Base-by-base conservation (phyloP, 495 filamentous ascomycete genomes). In the Diplogelasinospora grovesii region DNA sequence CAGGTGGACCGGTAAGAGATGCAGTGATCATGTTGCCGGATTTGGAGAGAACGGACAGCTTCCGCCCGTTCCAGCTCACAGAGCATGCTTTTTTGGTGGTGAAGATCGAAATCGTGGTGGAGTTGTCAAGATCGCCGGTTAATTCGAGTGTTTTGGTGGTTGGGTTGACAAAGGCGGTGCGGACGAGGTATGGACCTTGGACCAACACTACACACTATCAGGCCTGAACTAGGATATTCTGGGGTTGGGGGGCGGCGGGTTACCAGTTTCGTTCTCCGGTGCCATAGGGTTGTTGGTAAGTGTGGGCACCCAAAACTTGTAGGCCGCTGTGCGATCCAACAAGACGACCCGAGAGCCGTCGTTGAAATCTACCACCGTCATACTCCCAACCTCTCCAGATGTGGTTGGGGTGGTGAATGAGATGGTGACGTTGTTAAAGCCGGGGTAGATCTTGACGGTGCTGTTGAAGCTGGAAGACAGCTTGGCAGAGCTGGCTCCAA, bases 181-280 rank as follows among this genome's bases (percentile, higher is more conserved):
- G 73, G 34, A 85, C 71, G 3, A 85, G 73, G 47, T 84, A 84
- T 7, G 79, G 80, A 0, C 79, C 82, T 34, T 81, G 69, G 42
- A 85, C 65, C 43, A 85, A 11, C 3, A 41, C 39, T 41, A 29
- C 3, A 16, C 9, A 14, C n/a, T 23, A n/a, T n/a, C n/a, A n/a
- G n/a, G n/a, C n/a, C n/a, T n/a, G n/a, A n/a, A n/a, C n/a, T n/a
- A n/a, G n/a, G n/a, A n/a, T n/a, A n/a, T n/a, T n/a, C n/a, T n/a
- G n/a, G n/a, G n/a, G n/a, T n/a, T n/a, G n/a, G n/a, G n/a, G n/a
- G n/a, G n/a, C n/a, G n/a, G n/a, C n/a, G n/a, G n/a, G n/a, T n/a
- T 54, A 72, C 68, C 58, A 43, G 57, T 70, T 21, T 70, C 60
- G 21, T 56, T 60, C 20, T 65, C 57, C 5, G 68, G 65, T 6